Percentiles rank a stretch among this genome's conserved stretches.
phyloP scores from a whole-genome alignment of 1,139 yeast species.

The Diutina siamensis region DNA sequence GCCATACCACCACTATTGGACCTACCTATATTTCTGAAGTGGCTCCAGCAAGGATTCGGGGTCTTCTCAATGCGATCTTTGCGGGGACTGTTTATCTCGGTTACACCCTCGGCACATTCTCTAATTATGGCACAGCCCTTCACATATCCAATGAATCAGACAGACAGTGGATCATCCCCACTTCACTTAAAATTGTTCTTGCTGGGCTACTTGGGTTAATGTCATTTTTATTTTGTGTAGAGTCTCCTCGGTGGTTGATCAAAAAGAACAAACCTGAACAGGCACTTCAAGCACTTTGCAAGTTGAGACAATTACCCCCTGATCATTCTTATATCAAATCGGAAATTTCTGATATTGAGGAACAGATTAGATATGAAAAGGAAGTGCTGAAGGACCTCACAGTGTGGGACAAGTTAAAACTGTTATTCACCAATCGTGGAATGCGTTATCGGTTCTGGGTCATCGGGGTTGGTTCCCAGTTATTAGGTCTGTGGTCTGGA shows the following conservation, averaged over 20 bases:
- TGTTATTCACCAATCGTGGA: conserved; percentile 24
- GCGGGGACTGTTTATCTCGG: conserved; percentile 49
- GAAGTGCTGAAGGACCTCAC: conserved; percentile 22
- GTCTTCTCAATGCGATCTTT: conserved; percentile 36
- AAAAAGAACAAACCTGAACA: conserved; percentile 24
- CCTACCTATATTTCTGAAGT: conserved; percentile 45
- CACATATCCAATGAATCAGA: conserved; percentile 20
- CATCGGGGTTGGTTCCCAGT: conserved; percentile 31
- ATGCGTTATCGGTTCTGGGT: conserved; percentile 34
- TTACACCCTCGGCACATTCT: conserved; percentile 39
- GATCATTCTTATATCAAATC: conserved; percentile 42
- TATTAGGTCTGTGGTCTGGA: conserved; percentile 54
- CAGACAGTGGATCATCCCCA: conserved; percentile 22
- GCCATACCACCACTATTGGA: conserved; percentile 46
- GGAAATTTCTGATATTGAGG: conserved; percentile 41
- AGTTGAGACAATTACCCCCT: conserved; percentile 35
- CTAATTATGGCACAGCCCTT: conserved; percentile 30
- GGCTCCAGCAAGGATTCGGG: conserved; percentile 43
- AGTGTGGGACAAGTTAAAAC: conserved; percentile 17
- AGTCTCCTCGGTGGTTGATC: conserved; percentile 37
- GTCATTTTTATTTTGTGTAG: conserved; percentile 26
- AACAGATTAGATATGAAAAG: conserved; percentile 28
- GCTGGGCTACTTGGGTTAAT: conserved; percentile 30
- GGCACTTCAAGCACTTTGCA: conserved; percentile 27
- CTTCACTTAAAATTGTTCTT: conserved; percentile 26